phyloP scores from a whole-genome alignment of 352 stramenopile genomes.

The Pythium inflatum region DNA sequence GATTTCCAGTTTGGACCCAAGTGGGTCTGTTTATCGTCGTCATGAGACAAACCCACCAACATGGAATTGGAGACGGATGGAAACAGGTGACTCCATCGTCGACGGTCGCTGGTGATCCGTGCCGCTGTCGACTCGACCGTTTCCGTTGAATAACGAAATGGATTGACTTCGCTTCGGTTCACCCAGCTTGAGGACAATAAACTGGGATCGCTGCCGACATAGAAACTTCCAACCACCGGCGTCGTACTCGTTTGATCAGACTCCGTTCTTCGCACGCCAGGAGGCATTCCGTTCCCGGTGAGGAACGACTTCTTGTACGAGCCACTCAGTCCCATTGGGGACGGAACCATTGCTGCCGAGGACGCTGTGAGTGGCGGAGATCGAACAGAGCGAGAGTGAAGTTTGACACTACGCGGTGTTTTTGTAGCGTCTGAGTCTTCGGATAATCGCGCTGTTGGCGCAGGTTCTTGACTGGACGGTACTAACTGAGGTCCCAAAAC shows the following conservation, averaged over 20 bases:
- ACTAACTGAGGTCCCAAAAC: not conserved
- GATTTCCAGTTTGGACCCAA: slow-evolving; percentile 97
- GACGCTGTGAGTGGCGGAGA: slow-evolving; percentile 16
- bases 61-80: slow-evolving; percentile 49
- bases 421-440: not conserved
- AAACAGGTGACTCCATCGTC: slow-evolving; percentile 97
- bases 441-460: no score
- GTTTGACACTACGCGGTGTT: slow-evolving; percentile 8
- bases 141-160: slow-evolving; percentile 54
- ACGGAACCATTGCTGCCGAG: slow-evolving; percentile 1
- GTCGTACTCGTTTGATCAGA: slow-evolving; percentile 25
- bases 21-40: slow-evolving; percentile 40
- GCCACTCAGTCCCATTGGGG: slow-evolving; percentile 30
- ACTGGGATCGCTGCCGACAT: not conserved
- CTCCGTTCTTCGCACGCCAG: slow-evolving; percentile 1
- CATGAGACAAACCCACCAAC: not conserved
- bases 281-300: slow-evolving; percentile 29
- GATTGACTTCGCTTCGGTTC: no score
- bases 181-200: no score
- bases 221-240: slow-evolving; percentile 14
- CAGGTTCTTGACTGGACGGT: no score
- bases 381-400: slow-evolving; percentile 7
- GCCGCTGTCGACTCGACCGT: slow-evolving; percentile 39
- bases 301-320: slow-evolving; percentile 35
- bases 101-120: slow-evolving; percentile 81